Evolutionary conservation across 2,329 filamentous ascomycete species (phyloP), one percentile per base, ranked within the genome.

Genomic region (Zymoseptoria pseudotritici): DNA sequence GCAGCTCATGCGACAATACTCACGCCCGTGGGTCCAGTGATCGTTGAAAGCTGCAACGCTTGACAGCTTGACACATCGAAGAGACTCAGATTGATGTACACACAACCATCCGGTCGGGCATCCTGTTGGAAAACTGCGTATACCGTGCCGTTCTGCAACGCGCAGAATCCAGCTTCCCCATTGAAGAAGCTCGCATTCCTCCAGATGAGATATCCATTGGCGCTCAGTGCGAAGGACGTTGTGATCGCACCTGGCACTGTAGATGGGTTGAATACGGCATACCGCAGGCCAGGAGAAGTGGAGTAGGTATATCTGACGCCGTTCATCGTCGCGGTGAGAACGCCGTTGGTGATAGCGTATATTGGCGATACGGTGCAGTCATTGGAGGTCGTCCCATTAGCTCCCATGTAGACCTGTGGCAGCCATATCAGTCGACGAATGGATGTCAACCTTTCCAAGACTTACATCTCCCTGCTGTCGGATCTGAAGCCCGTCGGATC

Each of bases 161-260:
- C 59, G 56, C 70, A 71, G 60, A 71, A 71, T 4, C 59, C 59
- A 1, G 70, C 70, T 54, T 71, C 62, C 3, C 69, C 68, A 20
- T 69, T 69, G 36, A 59, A 66, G 58, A 71, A 71, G 2, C 53
- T 61, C 7, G 55, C 36, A 53, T 71, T 70, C 46, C 61, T 59
- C 69, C 70, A 72, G 1, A 59, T 64, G 6, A 72, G 58, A 22
- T 58, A 49, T n/a, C 66, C 65, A 17, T 61, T 58, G 9, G 54
- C 51, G 11, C 60, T 62, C 9, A 69, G 63, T 8, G 63, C 59
- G 59, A 71, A 72, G 2, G 63, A 57, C 13, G 67, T 69, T 7
- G 58, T 66, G 50, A 72, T 69, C 2, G 61, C 51, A 17, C 67
- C 69, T 11, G 67, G 65, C 9, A 66, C 63, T 6, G 63, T 67